Base-by-base conservation (phyloP, 2,329 filamentous ascomycete species). In the Aspergillus costaricaensis region DNA sequence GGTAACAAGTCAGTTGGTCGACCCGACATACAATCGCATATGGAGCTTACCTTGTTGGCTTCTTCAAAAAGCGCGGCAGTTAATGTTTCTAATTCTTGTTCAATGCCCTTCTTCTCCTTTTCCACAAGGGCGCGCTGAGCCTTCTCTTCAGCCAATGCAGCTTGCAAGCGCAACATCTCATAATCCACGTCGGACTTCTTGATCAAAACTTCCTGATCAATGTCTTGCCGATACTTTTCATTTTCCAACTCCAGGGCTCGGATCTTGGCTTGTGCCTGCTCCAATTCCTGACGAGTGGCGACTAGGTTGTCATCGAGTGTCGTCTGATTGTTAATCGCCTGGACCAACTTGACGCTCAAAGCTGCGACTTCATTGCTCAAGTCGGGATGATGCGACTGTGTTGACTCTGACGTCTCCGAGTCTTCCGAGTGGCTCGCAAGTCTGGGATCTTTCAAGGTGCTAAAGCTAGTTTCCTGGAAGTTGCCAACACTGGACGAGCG, bases 21-120 rank as follows among this genome's bases (percentile, higher is more conserved):
- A n/a, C 8, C 25, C 6, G 7, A 25, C 17, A 25, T 19, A 21
- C 2, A n/a, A 14, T 12, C 17, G 9, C 39, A 1, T 12, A 27
- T n/a, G 32, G 7, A 15, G 17, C 41, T 61, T 74, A 88, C 86
- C 77, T 90, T 93, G 79, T 99, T 98, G 53, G 95, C 95, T 81
- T 99, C 94, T 73, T 98, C 92, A 65, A 99, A 99, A n/a, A 99
- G 83, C 27, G 92, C 92, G 1, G 92, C 88, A 0, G 95, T 98
- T 65, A 99, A 78, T 55, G 87, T 91, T 78, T 98, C 95, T 49
- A 99, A 80, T 76, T 99, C 95, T 67, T 90, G 88, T 75, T 99
- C 95, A 30, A 97, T 96, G 64, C 88, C 88, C 76, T 90, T 91
- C 81, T 95, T 96, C 58, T 91, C 91, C 74, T 86, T 88, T 71